Base-by-base conservation (phyloP, 257 asterid species). In the Solanum boliviense region DNA sequence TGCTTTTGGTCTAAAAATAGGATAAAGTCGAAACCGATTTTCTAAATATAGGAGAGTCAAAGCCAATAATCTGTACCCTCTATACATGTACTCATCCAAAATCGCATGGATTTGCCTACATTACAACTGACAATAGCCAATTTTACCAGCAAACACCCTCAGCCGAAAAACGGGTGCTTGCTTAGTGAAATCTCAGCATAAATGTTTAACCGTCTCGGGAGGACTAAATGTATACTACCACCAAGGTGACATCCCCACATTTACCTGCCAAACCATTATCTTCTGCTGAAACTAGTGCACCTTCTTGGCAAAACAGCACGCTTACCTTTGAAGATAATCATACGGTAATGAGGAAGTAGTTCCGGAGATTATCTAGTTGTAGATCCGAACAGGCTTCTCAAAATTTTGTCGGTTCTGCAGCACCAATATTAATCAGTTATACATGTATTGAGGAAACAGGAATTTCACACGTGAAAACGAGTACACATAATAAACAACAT, bases 331-430 rank as follows among this genome's bases (percentile, higher is more conserved):
- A 67, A 67, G 71, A 31, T 86, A 75, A 81, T 60, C 31, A 87
- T 86, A 62, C 46, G 76, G 88, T 41, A 84, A 74, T n/a, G 90
- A 82, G 25, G 67, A 85, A 18, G 88, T 46, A 39, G 41, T 60
- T 35, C 39, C 23, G 48, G 11, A 21, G 70, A 81, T 86, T 84
- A 84, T 73, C 91, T 94, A 95, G 85, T 94, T 94, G 90, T 94
- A 95, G 89, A 95, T 95, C 91, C 90, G 91, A 88, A 95, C 96
- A 23, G 96, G 94, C 88, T 94, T 95, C 91, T 95, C 98, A 85
- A 76, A 94, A 27, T 93, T 89, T 89, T 93, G 97, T 20, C 97
- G 97, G 85, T 91, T 94, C 98, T 95, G 94, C 91, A 92, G 88
- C 38, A 83, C 82, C 83, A 88, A 90, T 86, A 38, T 10, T 18